Conservation (phyloP, 2,329 filamentous ascomycete genomes). For the Diaporthe humulicola region DNA sequence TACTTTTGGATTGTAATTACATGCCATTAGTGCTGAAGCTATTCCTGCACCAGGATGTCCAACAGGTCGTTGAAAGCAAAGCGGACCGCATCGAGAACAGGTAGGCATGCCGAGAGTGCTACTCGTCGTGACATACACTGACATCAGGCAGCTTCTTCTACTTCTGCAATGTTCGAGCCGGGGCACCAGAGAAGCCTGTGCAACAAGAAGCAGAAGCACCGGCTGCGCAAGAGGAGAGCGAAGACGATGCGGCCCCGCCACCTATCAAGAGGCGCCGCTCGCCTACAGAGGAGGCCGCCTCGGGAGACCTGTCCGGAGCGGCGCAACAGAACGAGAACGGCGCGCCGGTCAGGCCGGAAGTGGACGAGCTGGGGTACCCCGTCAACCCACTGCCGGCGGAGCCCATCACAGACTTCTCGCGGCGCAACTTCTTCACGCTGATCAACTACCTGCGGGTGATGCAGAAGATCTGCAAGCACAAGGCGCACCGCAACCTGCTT, state of each 20-base stretch:
- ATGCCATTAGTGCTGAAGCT: slow-evolving; percentile 92
- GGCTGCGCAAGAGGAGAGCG: slow-evolving; percentile 59
- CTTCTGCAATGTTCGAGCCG: slow-evolving; percentile 80
- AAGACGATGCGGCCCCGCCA: slow-evolving; percentile 86
- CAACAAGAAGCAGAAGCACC: slow-evolving; percentile 41
- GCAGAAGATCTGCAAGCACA: slow-evolving; percentile 97
- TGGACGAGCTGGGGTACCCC: slow-evolving; percentile 91
- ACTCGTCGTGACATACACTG: neutral
- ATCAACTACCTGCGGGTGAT: slow-evolving; percentile 97
- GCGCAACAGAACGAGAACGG: slow-evolving; percentile 46
- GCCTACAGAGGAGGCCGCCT: slow-evolving; percentile 47
- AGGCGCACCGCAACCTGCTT: slow-evolving; percentile 93
- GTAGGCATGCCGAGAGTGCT: slow-evolving; percentile 55
- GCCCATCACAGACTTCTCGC: slow-evolving; percentile 90
- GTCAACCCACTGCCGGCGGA: slow-evolving; percentile 76
- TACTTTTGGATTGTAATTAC: slow-evolving; percentile 95
- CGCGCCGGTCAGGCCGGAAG: slow-evolving; percentile 64
- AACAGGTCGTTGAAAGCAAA: slow-evolving; percentile 87
- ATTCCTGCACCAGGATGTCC: slow-evolving; percentile 93
- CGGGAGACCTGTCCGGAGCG: neutral
- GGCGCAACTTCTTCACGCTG: slow-evolving; percentile 93
- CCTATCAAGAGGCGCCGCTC: slow-evolving; percentile 77
- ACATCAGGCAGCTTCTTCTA: slow-evolving; percentile 79
- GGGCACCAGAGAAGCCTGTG: slow-evolving; percentile 43
- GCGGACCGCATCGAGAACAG: slow-evolving; percentile 86